Conservation (phyloP, 805 yeast genomes). For the Starmerella asiatica region DNA sequence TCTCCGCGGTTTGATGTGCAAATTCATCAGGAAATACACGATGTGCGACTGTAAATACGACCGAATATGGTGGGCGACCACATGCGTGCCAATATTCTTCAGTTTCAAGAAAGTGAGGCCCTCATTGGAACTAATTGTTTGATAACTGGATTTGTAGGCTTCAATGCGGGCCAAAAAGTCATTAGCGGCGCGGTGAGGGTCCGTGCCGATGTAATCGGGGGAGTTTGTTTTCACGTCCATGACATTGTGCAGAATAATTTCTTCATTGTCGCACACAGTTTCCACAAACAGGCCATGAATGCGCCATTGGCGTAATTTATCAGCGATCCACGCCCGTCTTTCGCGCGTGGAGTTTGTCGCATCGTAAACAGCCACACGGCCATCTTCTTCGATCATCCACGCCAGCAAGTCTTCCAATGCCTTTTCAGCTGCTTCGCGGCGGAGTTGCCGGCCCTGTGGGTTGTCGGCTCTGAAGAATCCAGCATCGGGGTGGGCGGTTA, state of each 20-base stretch:
- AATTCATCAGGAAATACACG: slow-evolving; percentile 89
- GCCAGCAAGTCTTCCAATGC: slow-evolving; percentile 71
- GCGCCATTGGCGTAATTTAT: slow-evolving; percentile 27
- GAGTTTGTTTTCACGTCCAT: slow-evolving; percentile 75
- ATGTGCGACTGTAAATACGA: slow-evolving; percentile 83
- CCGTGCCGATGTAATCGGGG: slow-evolving; percentile 62
- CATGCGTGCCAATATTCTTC: slow-evolving; percentile 76
- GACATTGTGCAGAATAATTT: slow-evolving; percentile 63
- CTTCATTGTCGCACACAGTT: slow-evolving; percentile 76
- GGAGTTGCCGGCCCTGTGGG: slow-evolving; percentile 44
- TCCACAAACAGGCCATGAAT: slow-evolving; percentile 89
- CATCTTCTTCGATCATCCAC: slow-evolving; percentile 71
- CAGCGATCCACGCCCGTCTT: slow-evolving; percentile 52
- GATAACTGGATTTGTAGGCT: slow-evolving; percentile 60
- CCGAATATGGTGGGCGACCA: slow-evolving; percentile 74
- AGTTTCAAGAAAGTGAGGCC: slow-evolving; percentile 68
- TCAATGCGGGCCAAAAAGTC: slow-evolving; percentile 66
- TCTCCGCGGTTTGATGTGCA: slow-evolving; percentile 81
- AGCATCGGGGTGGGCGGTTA: slow-evolving; percentile 49
- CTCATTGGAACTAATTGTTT: slow-evolving; percentile 47
- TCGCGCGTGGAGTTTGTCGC: slow-evolving; percentile 78
- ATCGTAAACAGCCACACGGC: slow-evolving; percentile 85
- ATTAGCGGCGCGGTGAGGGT: slow-evolving; percentile 54
- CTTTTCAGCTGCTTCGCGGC: slow-evolving; percentile 53
- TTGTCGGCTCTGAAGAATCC: slow-evolving; percentile 64